Base-by-base conservation (phyloP, 306 rosid species). In the Trichosanthes truncata region DNA sequence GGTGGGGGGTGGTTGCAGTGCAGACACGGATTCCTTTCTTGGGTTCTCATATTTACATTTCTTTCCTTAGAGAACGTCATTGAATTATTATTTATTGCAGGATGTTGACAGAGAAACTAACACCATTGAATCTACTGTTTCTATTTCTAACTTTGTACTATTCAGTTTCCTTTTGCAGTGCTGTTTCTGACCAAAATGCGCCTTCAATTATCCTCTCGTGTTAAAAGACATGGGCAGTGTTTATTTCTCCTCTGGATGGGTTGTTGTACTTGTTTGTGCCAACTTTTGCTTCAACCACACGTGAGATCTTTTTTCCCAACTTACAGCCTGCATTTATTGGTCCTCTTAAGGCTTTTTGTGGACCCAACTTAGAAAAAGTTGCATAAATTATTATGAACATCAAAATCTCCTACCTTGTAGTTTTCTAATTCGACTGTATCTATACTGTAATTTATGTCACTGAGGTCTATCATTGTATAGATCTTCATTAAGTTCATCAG, bases 91-190 rank as follows among this genome's bases (percentile, higher is more conserved):
- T n/a, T 71, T n/a, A 71, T 71, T 43, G 33, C 10, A 1, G 21
- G 76, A 71, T 45, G 56, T 71, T 71, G 76, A 71, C 76, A 71
- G 12, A 71, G 21, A 71, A 71, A 71, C 76, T 71, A 45, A 71
- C 76, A 71, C 76, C 36, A 45, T 43, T 43, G 76, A 41, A 71
- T 26, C 35, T 12, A 71, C 56, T 43, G 76, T n/a, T 71, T 9
- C 13, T 48, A 45, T 71, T 71, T 45, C 38, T 23, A 45, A 55
- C 40, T 72, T 25, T 72, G 41, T 9, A 26, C 40, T 46, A 46
- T 25, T 72, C 5, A 46, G 12, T 72, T 72, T 45, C 23, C 40
- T 72, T 65, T 65, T 65, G 21, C 72, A 17, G 13, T 35, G 43
- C 23, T 7, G 2, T 18, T 65, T 65, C 45, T 65, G 72, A 35